A percentile compares a stretch with the other conserved stretches of the same genome.
These are phyloP conservation scores for Talaromyces rugulosus DNA, from an alignment of 2,329 filamentous ascomycete genomes.

Conservation along the genomic window DNA sequence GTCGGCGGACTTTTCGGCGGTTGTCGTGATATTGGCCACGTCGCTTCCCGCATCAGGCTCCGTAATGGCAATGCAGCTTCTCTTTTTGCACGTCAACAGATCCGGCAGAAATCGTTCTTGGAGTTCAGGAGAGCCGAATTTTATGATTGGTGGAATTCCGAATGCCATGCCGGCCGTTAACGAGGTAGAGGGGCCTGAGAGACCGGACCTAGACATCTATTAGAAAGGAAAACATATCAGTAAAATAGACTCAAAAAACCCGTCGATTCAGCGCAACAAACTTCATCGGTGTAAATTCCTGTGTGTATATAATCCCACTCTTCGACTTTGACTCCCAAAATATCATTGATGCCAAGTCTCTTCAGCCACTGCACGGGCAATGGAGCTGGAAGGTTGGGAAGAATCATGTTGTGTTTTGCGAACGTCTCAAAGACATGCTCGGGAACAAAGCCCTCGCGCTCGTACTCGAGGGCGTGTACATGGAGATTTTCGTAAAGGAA, in stretches of 20 bases:
- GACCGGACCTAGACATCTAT: conserved; percentile 60
- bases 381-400: conserved; percentile 66
- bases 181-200: conserved; percentile 60
- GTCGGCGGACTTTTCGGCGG: conserved; percentile 57
- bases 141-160: conserved; percentile 66
- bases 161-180: conserved; percentile 69
- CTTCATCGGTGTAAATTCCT: conserved; percentile 66
- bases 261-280: conserved; percentile 21
- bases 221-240: background rate
- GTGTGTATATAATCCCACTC: conserved; percentile 71
- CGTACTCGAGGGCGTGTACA: conserved; percentile 65
- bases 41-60: conserved; percentile 71
- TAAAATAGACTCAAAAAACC: background rate
- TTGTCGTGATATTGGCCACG: conserved; percentile 68
- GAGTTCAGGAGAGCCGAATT: conserved; percentile 60
- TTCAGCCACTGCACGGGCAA: conserved; percentile 66
- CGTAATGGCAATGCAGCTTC: conserved; percentile 72
- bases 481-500: conserved; percentile 63
- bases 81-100: conserved; percentile 61
- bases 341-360: conserved; percentile 60
- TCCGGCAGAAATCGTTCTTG: conserved; percentile 66
- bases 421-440: conserved; percentile 62
- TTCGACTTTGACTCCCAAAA: conserved; percentile 65
- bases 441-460: conserved; percentile 60
- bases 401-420: conserved; percentile 61